These are phyloP conservation scores for Wickerhamiella kazuoi DNA, from an alignment of 805 yeast genomes.

Conservation along the genomic window DNA sequence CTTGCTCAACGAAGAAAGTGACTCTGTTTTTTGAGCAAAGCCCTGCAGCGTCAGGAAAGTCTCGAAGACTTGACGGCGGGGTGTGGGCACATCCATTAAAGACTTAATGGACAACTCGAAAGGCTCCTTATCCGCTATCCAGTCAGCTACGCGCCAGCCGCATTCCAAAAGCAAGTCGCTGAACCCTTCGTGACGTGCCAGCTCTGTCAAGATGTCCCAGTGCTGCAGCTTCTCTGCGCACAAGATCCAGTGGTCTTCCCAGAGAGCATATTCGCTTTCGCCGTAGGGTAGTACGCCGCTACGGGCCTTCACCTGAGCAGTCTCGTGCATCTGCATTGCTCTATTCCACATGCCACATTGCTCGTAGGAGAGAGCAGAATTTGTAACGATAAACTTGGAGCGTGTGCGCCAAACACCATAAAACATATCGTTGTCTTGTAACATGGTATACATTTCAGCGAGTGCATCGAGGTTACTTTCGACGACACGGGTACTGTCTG, in stretches of 20 bases:
- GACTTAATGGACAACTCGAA: constrained; percentile 85
- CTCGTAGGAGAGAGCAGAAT: constrained; percentile 81
- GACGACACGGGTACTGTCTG: constrained; percentile 55
- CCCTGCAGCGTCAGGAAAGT: constrained; percentile 88
- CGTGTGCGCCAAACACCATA: constrained; percentile 96
- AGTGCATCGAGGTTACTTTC: constrained; percentile 83
- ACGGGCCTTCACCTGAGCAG: constrained; percentile 91
- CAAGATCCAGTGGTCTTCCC: constrained; percentile 98
- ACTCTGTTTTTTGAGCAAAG: constrained; percentile 76
- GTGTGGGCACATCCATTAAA: constrained; percentile 97
- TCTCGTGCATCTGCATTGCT: constrained; percentile 84
- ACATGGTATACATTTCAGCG: constrained; percentile 67
- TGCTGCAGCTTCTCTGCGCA: constrained; percentile 96
- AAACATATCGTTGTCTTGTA: constrained; percentile 92
- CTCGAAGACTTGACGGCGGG: constrained; percentile 87
- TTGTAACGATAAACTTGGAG: constrained; percentile 86
- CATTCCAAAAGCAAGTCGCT: constrained; percentile 90
- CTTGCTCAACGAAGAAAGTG: constrained; percentile 67
- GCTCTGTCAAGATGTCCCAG: constrained; percentile 92
- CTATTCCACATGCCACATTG: constrained; percentile 91
- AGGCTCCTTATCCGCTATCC: constrained; percentile 91
- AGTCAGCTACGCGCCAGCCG: constrained; percentile 98
- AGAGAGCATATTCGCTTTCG: constrained; percentile 80
- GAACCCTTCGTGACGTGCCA: constrained; percentile 95
- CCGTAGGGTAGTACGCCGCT: constrained; percentile 91